A percentile compares a stretch with the other conserved stretches of the same genome.
phyloP scores from a whole-genome alignment of 352 stramenopile species.

The Phytophthora colocasiae region DNA sequence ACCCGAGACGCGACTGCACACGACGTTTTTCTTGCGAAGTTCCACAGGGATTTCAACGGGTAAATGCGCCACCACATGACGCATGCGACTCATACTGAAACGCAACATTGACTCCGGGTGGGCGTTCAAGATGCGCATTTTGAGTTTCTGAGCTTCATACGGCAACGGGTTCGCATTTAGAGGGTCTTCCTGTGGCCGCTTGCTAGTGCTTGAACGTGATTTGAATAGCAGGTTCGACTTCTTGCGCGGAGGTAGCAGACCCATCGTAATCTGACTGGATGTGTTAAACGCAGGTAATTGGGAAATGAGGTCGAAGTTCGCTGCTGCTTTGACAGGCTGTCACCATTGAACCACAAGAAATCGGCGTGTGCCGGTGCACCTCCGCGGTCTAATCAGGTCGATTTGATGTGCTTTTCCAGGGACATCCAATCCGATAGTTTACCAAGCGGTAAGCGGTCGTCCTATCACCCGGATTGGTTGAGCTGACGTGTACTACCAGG shows the following conservation, averaged over 20 bases:
- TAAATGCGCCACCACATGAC: slow-evolving; percentile 48
- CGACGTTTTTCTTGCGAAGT: slow-evolving; percentile 44
- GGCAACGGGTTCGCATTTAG: slow-evolving; percentile 29
- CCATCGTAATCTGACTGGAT: slow-evolving; percentile 14
- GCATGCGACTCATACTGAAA: slow-evolving; percentile 76
- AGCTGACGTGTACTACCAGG: neutral
- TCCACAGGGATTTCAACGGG: slow-evolving; percentile 58
- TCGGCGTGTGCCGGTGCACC: slow-evolving; percentile 1
- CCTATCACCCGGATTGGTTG: slow-evolving; percentile 18
- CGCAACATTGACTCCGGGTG: slow-evolving; percentile 54
- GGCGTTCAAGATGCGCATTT: slow-evolving; percentile 58
- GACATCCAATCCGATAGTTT: slow-evolving; percentile 21
- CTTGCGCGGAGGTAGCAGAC: slow-evolving; percentile 33
- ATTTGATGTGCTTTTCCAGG: slow-evolving; percentile 5
- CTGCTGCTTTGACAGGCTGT: neutral
- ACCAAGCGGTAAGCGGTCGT: neutral
- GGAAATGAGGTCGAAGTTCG: slow-evolving; percentile 14
- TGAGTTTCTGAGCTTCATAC: slow-evolving; percentile 59
- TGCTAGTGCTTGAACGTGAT: slow-evolving; percentile 12
- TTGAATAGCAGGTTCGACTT: slow-evolving; percentile 35
- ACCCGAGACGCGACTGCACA: slow-evolving; percentile 50
- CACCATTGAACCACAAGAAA: slow-evolving; percentile 19
- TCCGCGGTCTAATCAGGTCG: slow-evolving; percentile 14
- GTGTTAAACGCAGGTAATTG: slow-evolving; percentile 21
- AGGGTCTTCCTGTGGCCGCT: slow-evolving; percentile 14